Evolutionary conservation across 805 yeast genomes (phyloP).

Genomic region (Helenozyma baotianmanensis): DNA sequence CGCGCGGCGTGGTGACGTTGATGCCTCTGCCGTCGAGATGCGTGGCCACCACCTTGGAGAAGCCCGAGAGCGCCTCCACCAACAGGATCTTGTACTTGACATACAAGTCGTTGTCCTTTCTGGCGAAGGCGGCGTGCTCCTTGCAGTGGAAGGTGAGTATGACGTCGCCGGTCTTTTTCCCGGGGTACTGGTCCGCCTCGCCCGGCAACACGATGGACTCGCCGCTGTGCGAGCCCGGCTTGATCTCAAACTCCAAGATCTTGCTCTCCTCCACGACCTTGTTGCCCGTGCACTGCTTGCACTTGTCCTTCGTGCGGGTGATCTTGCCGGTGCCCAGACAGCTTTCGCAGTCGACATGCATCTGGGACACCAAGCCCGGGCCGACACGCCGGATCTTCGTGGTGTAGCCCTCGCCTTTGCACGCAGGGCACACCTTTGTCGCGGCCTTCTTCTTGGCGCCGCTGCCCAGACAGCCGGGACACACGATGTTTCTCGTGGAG

Average conservation of each 20-base stretch:
- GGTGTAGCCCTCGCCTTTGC: slow-evolving; percentile 69
- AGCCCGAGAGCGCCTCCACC: slow-evolving; percentile 83
- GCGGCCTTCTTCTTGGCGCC: slow-evolving; percentile 66
- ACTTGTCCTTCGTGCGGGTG: slow-evolving; percentile 60
- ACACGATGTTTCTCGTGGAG: slow-evolving; percentile 66
- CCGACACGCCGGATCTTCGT: slow-evolving; percentile 61
- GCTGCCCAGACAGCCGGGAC: slow-evolving; percentile 68
- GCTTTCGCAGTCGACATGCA: slow-evolving; percentile 53
- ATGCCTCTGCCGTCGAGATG: slow-evolving; percentile 80
- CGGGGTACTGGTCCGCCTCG: slow-evolving; percentile 76
- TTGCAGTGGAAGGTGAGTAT: slow-evolving; percentile 54
- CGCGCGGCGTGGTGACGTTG: slow-evolving; percentile 60
- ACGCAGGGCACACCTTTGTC: slow-evolving; percentile 53
- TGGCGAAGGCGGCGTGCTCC: slow-evolving; percentile 44
- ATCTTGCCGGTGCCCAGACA: slow-evolving; percentile 72
- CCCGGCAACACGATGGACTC: slow-evolving; percentile 59
- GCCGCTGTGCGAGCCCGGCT: slow-evolving; percentile 61
- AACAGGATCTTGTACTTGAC: slow-evolving; percentile 58
- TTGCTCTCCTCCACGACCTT: slow-evolving; percentile 61
- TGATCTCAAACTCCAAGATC: slow-evolving; percentile 70
- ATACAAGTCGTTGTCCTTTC: slow-evolving; percentile 62
- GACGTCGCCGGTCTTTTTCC: slow-evolving; percentile 74
- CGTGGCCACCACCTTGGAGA: slow-evolving; percentile 56
- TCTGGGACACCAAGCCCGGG: slow-evolving; percentile 70
- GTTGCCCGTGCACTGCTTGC: slow-evolving; percentile 71